A percentile compares a stretch with the other conserved stretches of the same genome.
phyloP scores from a whole-genome alignment of 495 filamentous ascomycete species.

The Trichoderma orchidacearum region DNA sequence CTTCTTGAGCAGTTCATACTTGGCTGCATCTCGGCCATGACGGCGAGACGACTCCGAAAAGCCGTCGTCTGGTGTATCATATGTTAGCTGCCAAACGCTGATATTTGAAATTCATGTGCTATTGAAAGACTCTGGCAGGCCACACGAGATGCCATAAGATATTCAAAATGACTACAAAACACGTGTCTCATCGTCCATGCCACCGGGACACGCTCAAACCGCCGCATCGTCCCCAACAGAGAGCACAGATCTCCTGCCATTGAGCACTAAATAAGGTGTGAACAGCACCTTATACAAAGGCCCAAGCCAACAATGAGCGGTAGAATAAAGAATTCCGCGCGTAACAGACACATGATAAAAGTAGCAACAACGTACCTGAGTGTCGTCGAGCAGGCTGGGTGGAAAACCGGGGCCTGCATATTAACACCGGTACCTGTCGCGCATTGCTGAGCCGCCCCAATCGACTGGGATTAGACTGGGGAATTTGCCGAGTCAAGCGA shows the following conservation, averaged over 20 bases:
- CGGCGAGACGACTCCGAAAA: neutral
- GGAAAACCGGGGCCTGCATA: neutral
- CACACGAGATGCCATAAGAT: too few species aligned
- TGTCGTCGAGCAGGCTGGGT: neutral
- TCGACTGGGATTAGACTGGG: neutral
- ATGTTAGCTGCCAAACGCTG: neutral
- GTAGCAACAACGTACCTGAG: neutral
- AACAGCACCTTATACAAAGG: too few species aligned
- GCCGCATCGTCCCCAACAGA: too few species aligned
- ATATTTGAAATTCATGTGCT: neutral
- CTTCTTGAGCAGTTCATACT: constrained; percentile 39
- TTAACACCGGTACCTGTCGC: neutral
- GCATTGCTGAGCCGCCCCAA: neutral
- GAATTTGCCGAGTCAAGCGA: neutral
- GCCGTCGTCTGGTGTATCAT: neutral
- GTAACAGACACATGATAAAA: neutral
- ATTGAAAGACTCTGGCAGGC: neutral
- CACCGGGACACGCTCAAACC: too few species aligned
- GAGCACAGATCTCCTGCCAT: too few species aligned
- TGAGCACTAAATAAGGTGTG: too few species aligned
- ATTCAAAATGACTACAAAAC: too few species aligned
- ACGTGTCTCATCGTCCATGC: too few species aligned
- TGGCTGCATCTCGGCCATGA: neutral
- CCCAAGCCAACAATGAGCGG: too few species aligned
- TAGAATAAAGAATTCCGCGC: too few species aligned